Percentiles rank a stretch among this genome's conserved stretches.
These are phyloP conservation scores for Pythium monospermum DNA, from an alignment of 352 stramenopile species.

Conservation along the genomic window DNA sequence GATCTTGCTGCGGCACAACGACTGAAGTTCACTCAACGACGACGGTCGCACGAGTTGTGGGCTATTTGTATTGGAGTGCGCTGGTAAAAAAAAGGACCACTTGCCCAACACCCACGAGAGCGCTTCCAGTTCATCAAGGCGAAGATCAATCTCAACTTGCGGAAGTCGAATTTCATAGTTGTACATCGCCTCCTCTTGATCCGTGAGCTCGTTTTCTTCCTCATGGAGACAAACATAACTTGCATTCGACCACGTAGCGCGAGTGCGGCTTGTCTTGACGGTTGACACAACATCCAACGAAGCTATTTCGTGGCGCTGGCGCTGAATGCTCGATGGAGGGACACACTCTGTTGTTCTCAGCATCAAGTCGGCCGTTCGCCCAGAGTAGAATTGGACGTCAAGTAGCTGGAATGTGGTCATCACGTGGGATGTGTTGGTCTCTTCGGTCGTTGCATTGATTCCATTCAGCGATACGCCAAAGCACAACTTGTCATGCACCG, in stretches of 20 bases:
- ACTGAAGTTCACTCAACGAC: not conserved
- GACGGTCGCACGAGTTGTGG: not conserved
- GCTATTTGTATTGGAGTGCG: not conserved
- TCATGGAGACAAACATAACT: conserved; percentile 15
- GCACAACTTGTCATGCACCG: conserved; percentile 51
- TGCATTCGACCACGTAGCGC: conserved; percentile 9
- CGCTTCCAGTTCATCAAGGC: conserved; percentile 53
- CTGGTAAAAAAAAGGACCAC: conserved; percentile 70
- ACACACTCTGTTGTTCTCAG: not conserved
- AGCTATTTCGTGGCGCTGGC: conserved; percentile 3
- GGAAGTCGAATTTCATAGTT: conserved; percentile 50
- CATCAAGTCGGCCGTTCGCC: conserved; percentile 5
- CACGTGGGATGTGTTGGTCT: conserved; percentile 3
- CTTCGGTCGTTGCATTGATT: conserved; percentile 16
- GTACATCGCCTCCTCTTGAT: conserved; percentile 62
- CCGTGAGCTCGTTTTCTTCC: not conserved
- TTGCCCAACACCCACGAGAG: conserved; percentile 68
- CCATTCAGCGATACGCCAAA: conserved; percentile 42
- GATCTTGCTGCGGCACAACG: conserved; percentile 6
- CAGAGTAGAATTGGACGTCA: conserved; percentile 8
- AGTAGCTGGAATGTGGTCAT: conserved; percentile 13
- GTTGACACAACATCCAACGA: not conserved
- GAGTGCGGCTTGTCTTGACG: conserved; percentile 14
- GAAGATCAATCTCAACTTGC: conserved; percentile 41
- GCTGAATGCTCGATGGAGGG: not conserved